Conservation (phyloP, 192 early-diverging fungal species). For the Linnemannia zychae region DNA sequence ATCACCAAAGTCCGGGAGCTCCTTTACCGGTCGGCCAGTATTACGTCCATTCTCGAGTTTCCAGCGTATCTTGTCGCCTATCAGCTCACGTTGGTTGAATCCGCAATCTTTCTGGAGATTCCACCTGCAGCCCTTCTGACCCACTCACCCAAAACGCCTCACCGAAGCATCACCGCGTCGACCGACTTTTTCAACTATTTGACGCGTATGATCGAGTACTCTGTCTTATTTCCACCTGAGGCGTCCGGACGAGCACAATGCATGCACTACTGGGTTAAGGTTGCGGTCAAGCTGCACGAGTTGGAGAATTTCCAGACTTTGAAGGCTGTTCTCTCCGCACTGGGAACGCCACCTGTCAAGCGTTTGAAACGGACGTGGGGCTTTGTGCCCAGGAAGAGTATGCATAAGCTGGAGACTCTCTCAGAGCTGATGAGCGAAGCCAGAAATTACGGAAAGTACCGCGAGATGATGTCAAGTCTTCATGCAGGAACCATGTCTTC, state of each 20-base stretch:
- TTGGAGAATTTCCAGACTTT: conserved; percentile 79
- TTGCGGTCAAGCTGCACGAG: conserved; percentile 67
- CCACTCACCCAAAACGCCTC: conserved; percentile 73
- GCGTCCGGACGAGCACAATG: conserved; percentile 69
- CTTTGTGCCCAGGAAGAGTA: conserved; percentile 74
- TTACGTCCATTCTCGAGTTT: conserved; percentile 69
- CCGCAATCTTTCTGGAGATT: conserved; percentile 75
- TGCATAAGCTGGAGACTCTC: conserved; percentile 66
- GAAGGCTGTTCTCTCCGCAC: conserved; percentile 76
- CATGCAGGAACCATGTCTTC: conserved; percentile 41
- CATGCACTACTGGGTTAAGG: conserved; percentile 80
- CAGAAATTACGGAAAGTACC: conserved; percentile 79
- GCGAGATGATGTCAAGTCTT: conserved; percentile 66
- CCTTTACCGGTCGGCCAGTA: conserved; percentile 64
- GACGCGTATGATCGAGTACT: conserved; percentile 79
- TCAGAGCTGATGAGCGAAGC: conserved; percentile 73
- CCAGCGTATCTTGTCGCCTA: conserved; percentile 74
- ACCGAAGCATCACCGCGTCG: conserved; percentile 70
- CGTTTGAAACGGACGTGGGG: conserved; percentile 81
- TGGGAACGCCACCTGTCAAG: conserved; percentile 77
- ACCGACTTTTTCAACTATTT: conserved; percentile 89
- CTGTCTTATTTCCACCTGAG: conserved; percentile 73
- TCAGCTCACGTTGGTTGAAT: conserved; percentile 79
- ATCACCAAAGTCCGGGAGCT: conserved; percentile 66
- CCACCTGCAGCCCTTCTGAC: conserved; percentile 67